phyloP scores from a whole-genome alignment of 805 yeast species.

The Candida andamanensis region DNA sequence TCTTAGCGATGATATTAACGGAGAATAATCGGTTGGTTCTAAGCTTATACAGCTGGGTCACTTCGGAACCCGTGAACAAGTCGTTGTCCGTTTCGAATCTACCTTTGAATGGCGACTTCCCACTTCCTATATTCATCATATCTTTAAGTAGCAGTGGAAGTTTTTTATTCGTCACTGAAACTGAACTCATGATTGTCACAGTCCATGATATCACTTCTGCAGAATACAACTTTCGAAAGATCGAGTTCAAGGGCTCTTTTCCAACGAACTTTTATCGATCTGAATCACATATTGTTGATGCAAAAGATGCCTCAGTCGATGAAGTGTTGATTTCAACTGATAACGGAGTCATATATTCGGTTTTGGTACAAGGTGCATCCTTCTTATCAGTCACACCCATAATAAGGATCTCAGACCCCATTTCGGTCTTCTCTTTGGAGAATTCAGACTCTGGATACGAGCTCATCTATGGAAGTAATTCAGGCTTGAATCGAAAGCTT shows the following conservation, averaged over 20 bases:
- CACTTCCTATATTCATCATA: conserved; percentile 38
- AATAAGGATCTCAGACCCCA: conserved; percentile 29
- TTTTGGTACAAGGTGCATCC: conserved; percentile 17
- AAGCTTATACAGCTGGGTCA: conserved; percentile 38
- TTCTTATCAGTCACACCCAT: conserved; percentile 22
- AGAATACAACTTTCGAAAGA: conserved; percentile 29
- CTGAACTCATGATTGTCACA: conserved; percentile 30
- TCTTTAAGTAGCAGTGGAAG: conserved; percentile 33
- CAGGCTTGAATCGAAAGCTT: conserved; percentile 34
- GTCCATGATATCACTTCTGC: conserved; percentile 46
- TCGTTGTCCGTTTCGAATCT: conserved; percentile 31
- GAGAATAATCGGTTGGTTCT: conserved; percentile 31
- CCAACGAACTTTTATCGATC: conserved; percentile 38
- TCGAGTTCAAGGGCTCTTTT: conserved; percentile 23
- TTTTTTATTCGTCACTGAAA: conserved; percentile 35
- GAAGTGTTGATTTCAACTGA: conserved; percentile 31
- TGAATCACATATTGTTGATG: conserved; percentile 11
- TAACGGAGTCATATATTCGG: conserved; percentile 28
- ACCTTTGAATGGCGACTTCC: conserved; percentile 35
- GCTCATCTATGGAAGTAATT: conserved; percentile 37
- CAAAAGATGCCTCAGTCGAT: conserved; percentile 13
- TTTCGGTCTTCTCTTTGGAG: conserved; percentile 30
- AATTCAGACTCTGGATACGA: conserved; percentile 14
- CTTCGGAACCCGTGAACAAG: conserved; percentile 26
- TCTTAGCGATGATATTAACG: conserved; percentile 34